Percentiles rank a stretch among this genome's conserved stretches.
Conservation (phyloP, 805 yeast genomes). For the Saccharomycopsis capsularis region DNA sequence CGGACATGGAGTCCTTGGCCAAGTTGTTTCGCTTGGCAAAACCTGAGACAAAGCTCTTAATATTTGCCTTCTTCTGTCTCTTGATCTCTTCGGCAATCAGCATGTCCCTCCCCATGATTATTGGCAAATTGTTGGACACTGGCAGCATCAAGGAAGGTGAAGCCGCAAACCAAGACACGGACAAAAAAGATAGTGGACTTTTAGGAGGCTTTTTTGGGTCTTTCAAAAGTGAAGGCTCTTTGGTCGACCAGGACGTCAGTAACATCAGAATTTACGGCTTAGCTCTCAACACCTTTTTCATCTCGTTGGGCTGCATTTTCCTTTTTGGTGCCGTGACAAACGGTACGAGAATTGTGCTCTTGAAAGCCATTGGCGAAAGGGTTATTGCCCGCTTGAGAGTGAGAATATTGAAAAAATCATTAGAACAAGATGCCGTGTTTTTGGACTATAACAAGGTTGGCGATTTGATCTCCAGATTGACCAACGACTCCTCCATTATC, state of each 20-base stretch:
- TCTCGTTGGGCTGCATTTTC: constrained; percentile 55
- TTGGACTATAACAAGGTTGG: constrained; percentile 88
- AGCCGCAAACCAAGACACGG: constrained; percentile 3
- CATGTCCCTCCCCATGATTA: constrained; percentile 73
- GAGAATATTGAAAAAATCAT: constrained; percentile 64
- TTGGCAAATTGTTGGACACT: constrained; percentile 81
- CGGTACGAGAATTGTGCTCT: constrained; percentile 67
- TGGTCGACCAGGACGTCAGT: constrained; percentile 28
- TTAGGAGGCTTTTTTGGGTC: constrained; percentile 5
- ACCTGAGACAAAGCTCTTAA: constrained; percentile 48
- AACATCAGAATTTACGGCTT: constrained; percentile 47
- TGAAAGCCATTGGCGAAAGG: constrained; percentile 79
- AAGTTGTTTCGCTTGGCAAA: constrained; percentile 49
- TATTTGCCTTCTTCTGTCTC: constrained; percentile 57
- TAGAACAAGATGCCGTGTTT: constrained; percentile 83
- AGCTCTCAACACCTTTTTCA: constrained; percentile 55
- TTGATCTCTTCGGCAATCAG: constrained; percentile 69
- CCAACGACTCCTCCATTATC: constrained; percentile 84
- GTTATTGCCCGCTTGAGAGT: constrained; percentile 80
- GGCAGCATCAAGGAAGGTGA: constrained; percentile 28
- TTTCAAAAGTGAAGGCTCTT: constrained; percentile 7
- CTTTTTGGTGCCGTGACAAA: constrained; percentile 71
- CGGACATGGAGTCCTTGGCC: constrained; percentile 22
- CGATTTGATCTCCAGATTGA: constrained; percentile 80
- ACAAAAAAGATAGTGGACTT: constrained; percentile 20